Evolutionary conservation across 1,139 yeast species (phyloP).

Genomic region (Groenewaldozyma sp.): DNA sequence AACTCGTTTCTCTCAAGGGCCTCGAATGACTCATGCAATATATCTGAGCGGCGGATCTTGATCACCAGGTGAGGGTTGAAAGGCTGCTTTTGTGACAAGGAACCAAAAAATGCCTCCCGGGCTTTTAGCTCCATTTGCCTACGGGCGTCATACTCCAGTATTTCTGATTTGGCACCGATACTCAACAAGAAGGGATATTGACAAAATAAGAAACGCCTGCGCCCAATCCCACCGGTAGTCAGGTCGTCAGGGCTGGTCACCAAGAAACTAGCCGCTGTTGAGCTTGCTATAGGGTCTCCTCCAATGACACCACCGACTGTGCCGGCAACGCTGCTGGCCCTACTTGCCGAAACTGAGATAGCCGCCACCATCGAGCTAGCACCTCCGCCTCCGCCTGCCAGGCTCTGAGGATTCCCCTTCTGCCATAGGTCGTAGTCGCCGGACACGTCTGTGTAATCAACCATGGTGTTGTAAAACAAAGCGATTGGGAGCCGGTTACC

Average conservation of each 20-base stretch:
- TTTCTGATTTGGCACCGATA: slow-evolving; percentile 69
- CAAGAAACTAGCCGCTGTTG: slow-evolving; percentile 2
- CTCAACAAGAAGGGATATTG: slow-evolving; percentile 77
- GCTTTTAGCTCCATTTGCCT: slow-evolving; percentile 81
- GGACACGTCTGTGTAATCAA: slow-evolving; percentile 67
- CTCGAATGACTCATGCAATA: slow-evolving; percentile 69
- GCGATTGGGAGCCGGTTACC: slow-evolving; percentile 37
- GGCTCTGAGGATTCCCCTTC: slow-evolving; percentile 7
- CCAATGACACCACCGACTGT: not conserved
- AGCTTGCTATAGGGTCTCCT: not conserved
- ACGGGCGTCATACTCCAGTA: slow-evolving; percentile 75
- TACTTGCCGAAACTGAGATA: not conserved
- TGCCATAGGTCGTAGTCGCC: slow-evolving; percentile 87
- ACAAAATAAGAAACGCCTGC: slow-evolving; percentile 40
- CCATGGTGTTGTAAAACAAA: slow-evolving; percentile 67
- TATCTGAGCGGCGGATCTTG: slow-evolving; percentile 53
- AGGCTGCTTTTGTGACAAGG: slow-evolving; percentile 53
- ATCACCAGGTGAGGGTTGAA: slow-evolving; percentile 62
- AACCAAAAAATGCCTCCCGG: slow-evolving; percentile 76
- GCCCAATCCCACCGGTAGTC: slow-evolving; percentile 9
- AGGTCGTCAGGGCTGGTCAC: slow-evolving; percentile 5
- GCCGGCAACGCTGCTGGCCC: not conserved
- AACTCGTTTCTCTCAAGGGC: slow-evolving; percentile 48
- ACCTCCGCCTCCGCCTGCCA: not conserved
- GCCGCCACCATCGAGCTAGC: not conserved